Base-by-base conservation (phyloP, 2,329 filamentous ascomycete species). In the Pseudocercospora cruenta region DNA sequence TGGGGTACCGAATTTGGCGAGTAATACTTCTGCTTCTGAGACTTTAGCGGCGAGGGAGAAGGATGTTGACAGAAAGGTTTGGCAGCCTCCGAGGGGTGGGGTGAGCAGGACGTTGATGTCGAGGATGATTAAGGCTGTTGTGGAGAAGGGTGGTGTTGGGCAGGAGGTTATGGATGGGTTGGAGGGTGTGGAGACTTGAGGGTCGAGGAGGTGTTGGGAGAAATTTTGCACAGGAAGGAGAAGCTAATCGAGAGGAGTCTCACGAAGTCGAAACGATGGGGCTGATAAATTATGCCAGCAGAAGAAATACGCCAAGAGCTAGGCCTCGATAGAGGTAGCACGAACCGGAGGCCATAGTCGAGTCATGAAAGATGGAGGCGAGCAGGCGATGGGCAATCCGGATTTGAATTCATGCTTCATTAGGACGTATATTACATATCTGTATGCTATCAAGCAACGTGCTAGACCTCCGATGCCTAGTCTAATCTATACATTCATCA, bases 121-220 rank as follows among this genome's bases (percentile, higher is more conserved):
- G 60, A 84, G 85, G 61, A 91, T 97, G 80, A 88, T 96, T 67
- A 88, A 90, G 77, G 88, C 90, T 77, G 91, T 93, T 33, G 78
- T 96, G 65, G 87, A 91, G 76, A 87, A 86, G 73, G 91, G 91
- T 0, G 93, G 93, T 36, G 90, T 97, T 28, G 93, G 91, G 3
- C 89, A 94, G 70, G 94, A 97, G 78, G 91, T 97, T 5, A 83
- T 98, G 75, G 88, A 90, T 68, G 94, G 91, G 0, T 80, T 98
- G 71, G 90, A 94, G 68, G 87, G 85, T 19, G 91, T 95, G 53
- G 90, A 93, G 66, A 71, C 67, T 28, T 79, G 75, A 79, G 49
- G 21, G 16, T 16, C 10, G 22, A 24, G 21, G 22, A 3, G 19
- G 3, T 14, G 4, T n/a, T n/a, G n/a, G n/a, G n/a, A n/a, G n/a